A percentile compares a stretch with the other conserved stretches of the same genome.
These are phyloP conservation scores for Triticum monococcum DNA, from an alignment of 176 grass and related monocot genomes.

Conservation along the genomic window DNA sequence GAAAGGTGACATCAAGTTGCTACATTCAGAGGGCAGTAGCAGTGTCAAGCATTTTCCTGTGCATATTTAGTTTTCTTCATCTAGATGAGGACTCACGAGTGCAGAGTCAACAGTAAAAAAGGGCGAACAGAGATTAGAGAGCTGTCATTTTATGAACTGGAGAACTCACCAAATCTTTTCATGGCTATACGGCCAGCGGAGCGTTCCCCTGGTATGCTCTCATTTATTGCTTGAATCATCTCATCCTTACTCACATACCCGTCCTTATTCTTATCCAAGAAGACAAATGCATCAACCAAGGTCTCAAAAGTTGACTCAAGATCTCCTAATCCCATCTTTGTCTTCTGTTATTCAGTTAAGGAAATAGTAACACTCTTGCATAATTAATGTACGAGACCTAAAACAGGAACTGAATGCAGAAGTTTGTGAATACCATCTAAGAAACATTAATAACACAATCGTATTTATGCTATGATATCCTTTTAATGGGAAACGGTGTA, in stretches of 20 bases:
- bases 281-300: slow-evolving; percentile 90
- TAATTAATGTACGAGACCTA: not conserved
- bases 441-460: not conserved
- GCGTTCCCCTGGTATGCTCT: slow-evolving; percentile 82
- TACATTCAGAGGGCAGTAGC: not conserved
- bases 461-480: not conserved
- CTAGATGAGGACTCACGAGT: no score
- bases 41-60: not conserved
- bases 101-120: not conserved
- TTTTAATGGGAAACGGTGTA: not conserved
- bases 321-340: slow-evolving; percentile 72
- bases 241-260: slow-evolving; percentile 97
- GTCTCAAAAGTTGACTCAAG: slow-evolving; percentile 82
- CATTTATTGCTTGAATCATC: slow-evolving; percentile 94
- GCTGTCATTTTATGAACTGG: not conserved
- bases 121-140: not conserved
- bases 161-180: slow-evolving; percentile 91
- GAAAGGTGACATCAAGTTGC: not conserved
- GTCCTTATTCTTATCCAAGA: slow-evolving; percentile 95
- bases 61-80: not conserved
- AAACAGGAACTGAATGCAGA: not conserved
- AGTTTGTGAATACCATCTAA: not conserved
- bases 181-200: slow-evolving; percentile 92
- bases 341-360: slow-evolving; percentile 60
- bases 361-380: slow-evolving; percentile 22